These are phyloP conservation scores for Aspergillaceae sp. DNA, from an alignment of 2,329 filamentous ascomycete species.

Conservation along the genomic window DNA sequence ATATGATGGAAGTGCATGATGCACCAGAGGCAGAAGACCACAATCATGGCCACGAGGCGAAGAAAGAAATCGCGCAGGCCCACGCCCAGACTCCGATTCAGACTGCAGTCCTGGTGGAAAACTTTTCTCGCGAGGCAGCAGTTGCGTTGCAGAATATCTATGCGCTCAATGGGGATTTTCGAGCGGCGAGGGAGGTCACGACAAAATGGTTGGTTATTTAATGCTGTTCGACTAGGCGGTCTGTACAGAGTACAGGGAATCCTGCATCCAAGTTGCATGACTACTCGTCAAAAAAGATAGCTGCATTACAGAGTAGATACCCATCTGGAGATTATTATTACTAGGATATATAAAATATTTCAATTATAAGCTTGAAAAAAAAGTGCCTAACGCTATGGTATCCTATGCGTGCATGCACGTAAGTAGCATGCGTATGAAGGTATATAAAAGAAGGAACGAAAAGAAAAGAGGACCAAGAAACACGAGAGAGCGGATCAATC, in stretches of 20 bases:
- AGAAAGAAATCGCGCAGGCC: too few relatives aligned
- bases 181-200: conserved; percentile 53
- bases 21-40: not conserved
- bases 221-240: too few relatives aligned
- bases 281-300: too few relatives aligned
- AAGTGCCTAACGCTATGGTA: not conserved
- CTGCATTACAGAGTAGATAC: too few relatives aligned
- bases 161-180: conserved; percentile 53
- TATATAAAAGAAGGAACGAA: too few relatives aligned
- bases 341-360: not conserved
- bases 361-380: not conserved
- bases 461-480: too few relatives aligned
- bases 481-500: not conserved
- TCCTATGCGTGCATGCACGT: not conserved
- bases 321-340: not conserved
- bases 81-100: too few relatives aligned
- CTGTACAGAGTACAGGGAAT: too few relatives aligned
- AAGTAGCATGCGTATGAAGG: too few relatives aligned
- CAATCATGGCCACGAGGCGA: too few relatives aligned
- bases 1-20: conserved; percentile 15
- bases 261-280: too few relatives aligned
- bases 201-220: conserved; percentile 50
- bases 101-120: conserved; percentile 39
- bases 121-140: conserved; percentile 63
- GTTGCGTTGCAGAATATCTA: conserved; percentile 64